Percentiles rank a stretch among this genome's conserved stretches.
phyloP scores from a whole-genome alignment of 768 basidiomycete genomes.

The Floccularia luteovirens region DNA sequence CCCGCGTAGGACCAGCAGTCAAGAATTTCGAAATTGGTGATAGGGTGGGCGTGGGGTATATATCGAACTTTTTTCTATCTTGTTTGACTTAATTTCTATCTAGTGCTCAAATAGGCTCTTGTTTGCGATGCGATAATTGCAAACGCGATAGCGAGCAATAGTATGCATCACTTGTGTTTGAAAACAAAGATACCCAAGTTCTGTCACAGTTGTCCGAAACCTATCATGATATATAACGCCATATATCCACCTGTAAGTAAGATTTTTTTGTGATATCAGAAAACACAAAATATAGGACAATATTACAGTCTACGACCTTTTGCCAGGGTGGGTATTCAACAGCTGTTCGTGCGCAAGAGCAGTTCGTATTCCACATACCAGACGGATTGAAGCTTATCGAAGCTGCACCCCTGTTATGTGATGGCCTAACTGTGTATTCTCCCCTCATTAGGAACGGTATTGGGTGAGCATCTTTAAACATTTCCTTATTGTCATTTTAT shows the following conservation, averaged over 20 bases:
- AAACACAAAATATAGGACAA: conserved; percentile 16
- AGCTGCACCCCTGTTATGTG: conserved; percentile 61
- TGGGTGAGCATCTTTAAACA: no score
- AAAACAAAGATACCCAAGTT: not conserved
- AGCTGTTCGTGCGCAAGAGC: conserved; percentile 36
- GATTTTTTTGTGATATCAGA: not conserved
- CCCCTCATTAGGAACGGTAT: conserved; percentile 46
- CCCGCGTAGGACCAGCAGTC: conserved; percentile 46
- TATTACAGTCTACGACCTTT: no score
- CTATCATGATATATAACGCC: conserved; percentile 32
- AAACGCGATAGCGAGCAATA: conserved; percentile 48
- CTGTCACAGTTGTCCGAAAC: conserved; percentile 28
- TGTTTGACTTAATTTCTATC: conserved; percentile 13
- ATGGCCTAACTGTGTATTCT: conserved; percentile 56
- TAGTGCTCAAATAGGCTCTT: conserved; percentile 41
- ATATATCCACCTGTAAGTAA: conserved; percentile 26
- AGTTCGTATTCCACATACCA: conserved; percentile 55
- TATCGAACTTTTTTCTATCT: not conserved
- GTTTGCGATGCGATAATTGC: conserved; percentile 40
- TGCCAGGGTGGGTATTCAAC: conserved; percentile 44
- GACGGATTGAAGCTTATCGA: conserved; percentile 39
- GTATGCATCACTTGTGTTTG: conserved; percentile 9
- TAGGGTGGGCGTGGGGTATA: conserved; percentile 38
- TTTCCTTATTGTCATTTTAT: no score
- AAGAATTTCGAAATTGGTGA: conserved; percentile 49